Evolutionary conservation across 2,329 filamentous ascomycete genomes (phyloP), one percentile per base, ranked within the genome.

Genomic region (Microcyclospora pomicola): DNA sequence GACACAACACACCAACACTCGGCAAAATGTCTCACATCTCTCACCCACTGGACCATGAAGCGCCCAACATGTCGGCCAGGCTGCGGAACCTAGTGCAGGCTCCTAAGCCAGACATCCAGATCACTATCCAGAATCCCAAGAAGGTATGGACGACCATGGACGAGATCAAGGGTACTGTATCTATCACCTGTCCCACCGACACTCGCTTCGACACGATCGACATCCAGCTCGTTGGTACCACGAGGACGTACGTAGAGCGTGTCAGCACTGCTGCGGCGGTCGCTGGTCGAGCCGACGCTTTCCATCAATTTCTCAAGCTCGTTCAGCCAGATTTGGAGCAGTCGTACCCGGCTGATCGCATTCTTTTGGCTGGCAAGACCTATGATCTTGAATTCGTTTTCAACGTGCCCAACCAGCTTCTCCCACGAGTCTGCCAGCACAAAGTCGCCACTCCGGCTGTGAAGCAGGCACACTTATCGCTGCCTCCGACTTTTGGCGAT

Each of bases 361-460:
- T 75, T 4, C 58, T 76, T 2, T 62, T 69, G 48, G 65, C 69
- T n/a, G 70, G 68, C 10, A 63, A 61, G 42, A 64, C 60, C 9
- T 79, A 80, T 54, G 64, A 56, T 7, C 74, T 79, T 41, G 71
- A 73, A 1, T 81, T 80, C 52, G 68, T 67, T 16, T 81, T 81
- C 49, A 72, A 74, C 39, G 64, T 81, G 2, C 77, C 77, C 0
- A 62, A 70, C 27, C 67, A 68, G 13, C 59, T 81, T 3, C 66
- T 81, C 0, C 74, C 74, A 5, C 67, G 68, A 43, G 58, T 71
- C 33, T 81, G 77, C 58, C 61, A 59, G 13, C 76, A 80, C 56
- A 48, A 53, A 30, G 63, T 66, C 13, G 61, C 60, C 15, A 69
- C 70, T 42, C 58, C 64, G 16, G 63, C 70, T 29, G 60, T 80